These are phyloP conservation scores for Nidula microcarpa DNA, from an alignment of 768 basidiomycete genomes.

Conservation along the genomic window DNA sequence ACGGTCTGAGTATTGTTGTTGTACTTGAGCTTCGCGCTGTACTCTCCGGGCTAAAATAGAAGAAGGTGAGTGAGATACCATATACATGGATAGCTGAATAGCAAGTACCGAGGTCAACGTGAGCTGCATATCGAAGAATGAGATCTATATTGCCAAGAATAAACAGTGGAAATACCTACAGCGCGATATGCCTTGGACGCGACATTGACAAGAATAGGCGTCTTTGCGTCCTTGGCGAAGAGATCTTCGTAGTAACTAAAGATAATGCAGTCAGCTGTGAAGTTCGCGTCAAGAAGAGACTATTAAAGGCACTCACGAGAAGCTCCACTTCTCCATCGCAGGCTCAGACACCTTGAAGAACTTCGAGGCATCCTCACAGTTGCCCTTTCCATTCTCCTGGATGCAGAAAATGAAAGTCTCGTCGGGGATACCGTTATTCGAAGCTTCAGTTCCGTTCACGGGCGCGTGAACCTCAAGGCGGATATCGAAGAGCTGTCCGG, in stretches of 20 bases:
- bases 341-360: slow-evolving; percentile 31
- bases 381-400: slow-evolving; percentile 20
- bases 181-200: slow-evolving; percentile 39
- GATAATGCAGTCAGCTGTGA: background rate
- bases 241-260: slow-evolving; percentile 39
- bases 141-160: background rate
- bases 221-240: slow-evolving; percentile 33
- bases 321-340: slow-evolving; percentile 35
- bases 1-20: slow-evolving; percentile 28
- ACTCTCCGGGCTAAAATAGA: slow-evolving; percentile 28
- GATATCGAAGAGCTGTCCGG: slow-evolving; percentile 40
- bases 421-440: slow-evolving; percentile 28
- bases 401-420: slow-evolving; percentile 37
- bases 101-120: background rate
- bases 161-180: slow-evolving; percentile 18
- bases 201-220: slow-evolving; percentile 31
- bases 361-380: slow-evolving; percentile 27
- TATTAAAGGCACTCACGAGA: slow-evolving; percentile 22
- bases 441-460: slow-evolving; percentile 33
- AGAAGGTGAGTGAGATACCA: background rate
- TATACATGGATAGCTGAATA: background rate
- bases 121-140: no score
- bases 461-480: slow-evolving; percentile 40
- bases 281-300: background rate
- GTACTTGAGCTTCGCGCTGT: slow-evolving; percentile 34